Evolutionary conservation across 768 basidiomycete species (phyloP).

Genomic region (Tulasnella sp.): DNA sequence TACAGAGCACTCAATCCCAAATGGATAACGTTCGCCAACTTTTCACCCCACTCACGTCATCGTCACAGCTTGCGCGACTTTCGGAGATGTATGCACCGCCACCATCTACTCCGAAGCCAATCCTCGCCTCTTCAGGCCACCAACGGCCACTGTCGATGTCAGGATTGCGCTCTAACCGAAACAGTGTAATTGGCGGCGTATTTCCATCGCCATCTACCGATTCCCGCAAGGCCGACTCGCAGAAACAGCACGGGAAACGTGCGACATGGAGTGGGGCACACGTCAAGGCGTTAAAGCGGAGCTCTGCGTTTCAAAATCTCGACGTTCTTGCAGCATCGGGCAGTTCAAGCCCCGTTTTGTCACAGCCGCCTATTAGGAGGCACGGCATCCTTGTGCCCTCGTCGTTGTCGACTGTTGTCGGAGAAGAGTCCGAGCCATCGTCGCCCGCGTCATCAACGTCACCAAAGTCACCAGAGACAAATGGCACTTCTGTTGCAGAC

Average conservation of each 20-base stretch:
- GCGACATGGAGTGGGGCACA: slow-evolving; percentile 13
- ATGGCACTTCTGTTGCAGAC: too few relatives aligned
- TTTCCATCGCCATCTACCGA: too few relatives aligned
- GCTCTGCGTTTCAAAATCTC: neutral
- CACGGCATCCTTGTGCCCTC: too few relatives aligned
- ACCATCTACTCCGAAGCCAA: slow-evolving; percentile 33
- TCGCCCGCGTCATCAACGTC: too few relatives aligned
- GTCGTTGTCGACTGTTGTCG: neutral
- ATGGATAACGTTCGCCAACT: slow-evolving; percentile 73
- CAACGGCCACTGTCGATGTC: neutral
- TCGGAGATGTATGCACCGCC: slow-evolving; percentile 84
- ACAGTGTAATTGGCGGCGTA: neutral
- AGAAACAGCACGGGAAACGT: slow-evolving; percentile 2
- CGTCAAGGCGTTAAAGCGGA: neutral
- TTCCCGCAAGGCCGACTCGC: neutral
- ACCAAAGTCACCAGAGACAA: too few relatives aligned
- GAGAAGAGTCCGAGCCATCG: neutral
- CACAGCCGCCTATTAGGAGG: too few relatives aligned
- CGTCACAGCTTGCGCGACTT: slow-evolving; percentile 59
- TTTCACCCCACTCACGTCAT: slow-evolving; percentile 61
- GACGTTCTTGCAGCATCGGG: too few relatives aligned
- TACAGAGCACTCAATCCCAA: slow-evolving; percentile 65
- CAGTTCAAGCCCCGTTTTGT: too few relatives aligned
- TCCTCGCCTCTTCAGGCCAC: neutral
- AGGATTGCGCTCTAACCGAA: neutral